These are phyloP conservation scores for Didymosphaeria variabile DNA, from an alignment of 2,329 filamentous ascomycete genomes.

Conservation along the genomic window DNA sequence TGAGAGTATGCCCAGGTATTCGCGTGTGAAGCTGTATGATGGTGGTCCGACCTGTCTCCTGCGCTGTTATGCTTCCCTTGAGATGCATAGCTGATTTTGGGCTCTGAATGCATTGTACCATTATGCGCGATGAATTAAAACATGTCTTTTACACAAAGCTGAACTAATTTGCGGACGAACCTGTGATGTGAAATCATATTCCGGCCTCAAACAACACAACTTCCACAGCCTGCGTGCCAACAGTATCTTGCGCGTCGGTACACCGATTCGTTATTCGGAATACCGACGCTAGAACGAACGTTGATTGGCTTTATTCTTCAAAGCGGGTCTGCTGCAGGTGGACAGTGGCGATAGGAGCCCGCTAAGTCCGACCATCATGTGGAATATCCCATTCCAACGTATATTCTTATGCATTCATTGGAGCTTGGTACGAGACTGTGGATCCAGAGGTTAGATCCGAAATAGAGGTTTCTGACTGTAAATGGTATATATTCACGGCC, in stretches of 20 bases:
- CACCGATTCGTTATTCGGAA: conserved; percentile 4
- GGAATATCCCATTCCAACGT: not conserved
- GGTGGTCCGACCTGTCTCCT: not conserved
- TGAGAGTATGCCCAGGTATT: conserved; percentile 8
- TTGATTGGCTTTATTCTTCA: too few species aligned
- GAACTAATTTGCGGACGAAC: too few species aligned
- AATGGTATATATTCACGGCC: not conserved
- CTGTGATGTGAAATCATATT: not conserved
- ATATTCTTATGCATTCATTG: not conserved
- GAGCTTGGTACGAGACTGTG: not conserved
- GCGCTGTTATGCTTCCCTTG: not conserved
- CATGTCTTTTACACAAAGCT: too few species aligned
- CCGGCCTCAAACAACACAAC: not conserved
- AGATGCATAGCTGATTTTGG: not conserved
- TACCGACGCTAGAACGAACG: not conserved
- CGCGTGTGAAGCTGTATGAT: not conserved
- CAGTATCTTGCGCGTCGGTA: not conserved
- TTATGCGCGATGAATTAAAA: not conserved
- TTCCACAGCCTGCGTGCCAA: not conserved
- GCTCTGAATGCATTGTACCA: not conserved
- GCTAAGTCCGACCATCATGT: conserved; percentile 2
- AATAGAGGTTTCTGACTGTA: too few species aligned
- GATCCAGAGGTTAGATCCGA: not conserved
- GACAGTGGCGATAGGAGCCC: not conserved
- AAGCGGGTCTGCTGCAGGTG: too few species aligned